Conservation (phyloP, 352 stramenopile species). For the Globisporangium cylindrosporum region DNA sequence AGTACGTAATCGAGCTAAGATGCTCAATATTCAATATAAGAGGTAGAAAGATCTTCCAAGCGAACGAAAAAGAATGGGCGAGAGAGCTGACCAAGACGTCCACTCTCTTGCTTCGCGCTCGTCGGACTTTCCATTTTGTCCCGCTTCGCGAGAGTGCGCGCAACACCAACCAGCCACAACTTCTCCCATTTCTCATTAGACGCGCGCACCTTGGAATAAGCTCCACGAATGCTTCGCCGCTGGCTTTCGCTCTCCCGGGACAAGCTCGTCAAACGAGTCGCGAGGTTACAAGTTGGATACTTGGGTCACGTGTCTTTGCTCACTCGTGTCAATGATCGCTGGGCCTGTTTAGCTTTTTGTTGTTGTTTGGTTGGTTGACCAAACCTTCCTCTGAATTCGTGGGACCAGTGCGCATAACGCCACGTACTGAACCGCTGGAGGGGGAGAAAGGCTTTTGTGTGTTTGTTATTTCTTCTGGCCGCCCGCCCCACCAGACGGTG, state of each 20-base stretch:
- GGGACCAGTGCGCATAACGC: neutral
- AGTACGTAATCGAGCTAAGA: neutral
- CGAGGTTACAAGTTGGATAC: neutral
- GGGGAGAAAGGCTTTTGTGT: too few species aligned
- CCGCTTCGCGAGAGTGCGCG: neutral
- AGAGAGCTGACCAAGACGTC: constrained; percentile 1
- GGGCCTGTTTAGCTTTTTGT: neutral
- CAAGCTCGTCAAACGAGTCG: neutral
- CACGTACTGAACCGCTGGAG: neutral
- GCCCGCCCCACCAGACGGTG: neutral
- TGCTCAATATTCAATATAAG: neutral
- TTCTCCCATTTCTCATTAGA: neutral
- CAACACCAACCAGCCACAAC: neutral
- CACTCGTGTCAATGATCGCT: neutral
- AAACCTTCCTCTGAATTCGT: neutral
- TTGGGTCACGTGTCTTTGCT: neutral
- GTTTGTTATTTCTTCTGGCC: too few species aligned
- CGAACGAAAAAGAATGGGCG: neutral
- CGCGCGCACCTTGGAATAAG: neutral
- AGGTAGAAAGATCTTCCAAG: neutral
- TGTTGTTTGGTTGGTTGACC: neutral
- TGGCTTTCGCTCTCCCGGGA: neutral
- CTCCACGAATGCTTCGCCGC: too few species aligned
- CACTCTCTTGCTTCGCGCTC: constrained; percentile 4
- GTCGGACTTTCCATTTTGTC: constrained; percentile 2